Conservation (phyloP, 2,329 filamentous ascomycete genomes). For the Fusarium newnesense region DNA sequence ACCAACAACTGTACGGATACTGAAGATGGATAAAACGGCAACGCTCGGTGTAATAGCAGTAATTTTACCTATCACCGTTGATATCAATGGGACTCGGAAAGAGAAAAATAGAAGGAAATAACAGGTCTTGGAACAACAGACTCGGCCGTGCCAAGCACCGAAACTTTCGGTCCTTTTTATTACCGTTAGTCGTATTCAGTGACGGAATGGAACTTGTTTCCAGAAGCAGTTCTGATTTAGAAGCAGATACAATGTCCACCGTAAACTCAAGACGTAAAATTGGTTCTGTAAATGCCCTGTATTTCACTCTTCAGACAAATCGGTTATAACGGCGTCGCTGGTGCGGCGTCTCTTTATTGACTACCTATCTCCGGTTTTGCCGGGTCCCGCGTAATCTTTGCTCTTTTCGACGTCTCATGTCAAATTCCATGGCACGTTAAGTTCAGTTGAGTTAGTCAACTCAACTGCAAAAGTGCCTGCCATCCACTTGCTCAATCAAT, state of each 20-base stretch:
- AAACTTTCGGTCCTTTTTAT: constrained; percentile 30
- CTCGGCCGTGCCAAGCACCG: constrained; percentile 38
- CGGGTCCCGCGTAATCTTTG: constrained; percentile 40
- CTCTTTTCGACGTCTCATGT: constrained; percentile 23
- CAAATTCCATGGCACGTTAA: constrained; percentile 8
- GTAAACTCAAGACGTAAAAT: constrained; percentile 14
- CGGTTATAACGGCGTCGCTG: constrained; percentile 38
- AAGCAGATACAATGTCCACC: neutral
- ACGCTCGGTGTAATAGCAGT: constrained; percentile 4
- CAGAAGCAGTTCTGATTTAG: constrained; percentile 1
- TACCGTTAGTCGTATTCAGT: neutral
- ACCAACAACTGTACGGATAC: too few relatives aligned
- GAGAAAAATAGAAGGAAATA: constrained; percentile 11
- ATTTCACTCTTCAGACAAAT: constrained; percentile 11
- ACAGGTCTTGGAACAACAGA: constrained; percentile 35
- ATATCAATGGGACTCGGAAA: constrained; percentile 5
- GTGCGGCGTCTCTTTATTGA: constrained; percentile 8
- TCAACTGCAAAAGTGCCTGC: constrained; percentile 21
- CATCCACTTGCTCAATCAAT: neutral
- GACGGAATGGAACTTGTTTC: neutral
- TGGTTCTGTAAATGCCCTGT: neutral
- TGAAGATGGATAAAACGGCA: neutral
- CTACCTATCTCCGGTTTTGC: constrained; percentile 42
- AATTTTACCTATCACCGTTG: constrained; percentile 3
- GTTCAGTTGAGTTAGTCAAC: constrained; percentile 8